Evolutionary conservation across 2,329 filamentous ascomycete species (phyloP), one percentile per base, ranked within the genome.

Genomic region (Xylariaceae sp.): DNA sequence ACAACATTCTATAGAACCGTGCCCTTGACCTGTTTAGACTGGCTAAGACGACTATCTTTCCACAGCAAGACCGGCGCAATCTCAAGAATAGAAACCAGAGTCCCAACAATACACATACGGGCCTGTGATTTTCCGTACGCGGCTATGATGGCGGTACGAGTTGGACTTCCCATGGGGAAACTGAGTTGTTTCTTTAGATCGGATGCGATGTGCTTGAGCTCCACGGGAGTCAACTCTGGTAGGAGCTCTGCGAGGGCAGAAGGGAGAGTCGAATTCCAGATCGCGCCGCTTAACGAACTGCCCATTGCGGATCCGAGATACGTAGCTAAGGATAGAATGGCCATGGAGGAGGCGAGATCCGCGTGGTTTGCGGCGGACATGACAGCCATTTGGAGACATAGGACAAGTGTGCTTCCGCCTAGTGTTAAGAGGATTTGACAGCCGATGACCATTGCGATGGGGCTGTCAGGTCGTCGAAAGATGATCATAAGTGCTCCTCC

Each of bases 321-420:
- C 34, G 67, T 68, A 23, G 72, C 69, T 30, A 75, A 63, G 2
- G 74, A 75, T 1, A 81, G 67, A 17, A 80, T 66, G 0, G 79
- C 77, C 17, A 82, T 73, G 1, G 74, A 76, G 3, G 77, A 77
- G 30, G 82, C 81, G 4, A 84, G 74, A 48, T 83, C 77, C 55
- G 81, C 76, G 54, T 84, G 82, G 59, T 78, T 78, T 13, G 80
- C 79, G 2, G 80, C 77, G 0, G 80, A 76, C 71, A 86, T 81
- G 47, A 86, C 78, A 4, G 82, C 81, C 64, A 87, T 80, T 61
- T 87, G 79, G 63, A 82, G 74, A 57, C 77, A 76, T 61, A 84
- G 77, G 34, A 84, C 77, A 9, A 83, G 74, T 23, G 80, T 80
- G 56, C 78, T 78, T 10, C 81, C 81, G 10, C 76, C 76, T 60